Percentiles rank a stretch among this genome's conserved stretches.
These are phyloP conservation scores for Pleurozium schreberi DNA, from an alignment of 225 moss, liverwort and hornwort species.

Conservation along the genomic window DNA sequence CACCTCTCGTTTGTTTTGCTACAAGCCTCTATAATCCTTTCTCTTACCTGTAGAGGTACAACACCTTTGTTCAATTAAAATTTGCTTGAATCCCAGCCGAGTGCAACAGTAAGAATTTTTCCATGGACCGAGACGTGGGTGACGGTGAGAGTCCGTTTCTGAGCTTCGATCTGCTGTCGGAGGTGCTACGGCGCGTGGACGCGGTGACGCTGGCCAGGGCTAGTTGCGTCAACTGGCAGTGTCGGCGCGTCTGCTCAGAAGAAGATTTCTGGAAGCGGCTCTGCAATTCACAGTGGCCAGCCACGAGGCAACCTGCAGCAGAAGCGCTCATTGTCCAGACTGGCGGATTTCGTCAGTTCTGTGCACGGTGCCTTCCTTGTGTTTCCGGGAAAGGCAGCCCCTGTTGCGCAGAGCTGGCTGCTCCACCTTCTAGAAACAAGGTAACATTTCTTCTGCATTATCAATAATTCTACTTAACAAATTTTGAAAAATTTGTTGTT, in stretches of 20 bases:
- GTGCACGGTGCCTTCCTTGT: slow-evolving; percentile 35
- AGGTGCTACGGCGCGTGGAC: slow-evolving; percentile 58
- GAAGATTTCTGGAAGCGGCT: slow-evolving; percentile 50
- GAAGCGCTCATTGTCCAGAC: slow-evolving; percentile 22
- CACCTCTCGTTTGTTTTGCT: neutral
- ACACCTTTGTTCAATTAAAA: neutral
- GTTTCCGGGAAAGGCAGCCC: neutral
- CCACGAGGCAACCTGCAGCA: slow-evolving; percentile 35
- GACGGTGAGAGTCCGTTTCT: neutral
- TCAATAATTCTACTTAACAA: neutral
- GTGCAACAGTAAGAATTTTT: neutral
- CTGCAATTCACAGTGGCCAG: slow-evolving; percentile 58
- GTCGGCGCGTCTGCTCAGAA: slow-evolving; percentile 30
- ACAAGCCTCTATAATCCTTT: neutral
- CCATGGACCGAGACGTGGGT: neutral
- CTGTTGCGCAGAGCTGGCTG: neutral
- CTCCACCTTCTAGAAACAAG: neutral
- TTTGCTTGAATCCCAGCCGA: neutral
- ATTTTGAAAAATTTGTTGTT: neutral
- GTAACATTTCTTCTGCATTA: neutral
- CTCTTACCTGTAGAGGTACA: neutral
- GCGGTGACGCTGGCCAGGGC: slow-evolving; percentile 63
- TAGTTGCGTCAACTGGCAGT: slow-evolving; percentile 49
- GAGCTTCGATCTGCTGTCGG: slow-evolving; percentile 42
- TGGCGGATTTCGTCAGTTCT: slow-evolving; percentile 61